These are phyloP conservation scores for Ocimum tenuiflorum DNA, from an alignment of 257 asterid genomes.

Conservation along the genomic window DNA sequence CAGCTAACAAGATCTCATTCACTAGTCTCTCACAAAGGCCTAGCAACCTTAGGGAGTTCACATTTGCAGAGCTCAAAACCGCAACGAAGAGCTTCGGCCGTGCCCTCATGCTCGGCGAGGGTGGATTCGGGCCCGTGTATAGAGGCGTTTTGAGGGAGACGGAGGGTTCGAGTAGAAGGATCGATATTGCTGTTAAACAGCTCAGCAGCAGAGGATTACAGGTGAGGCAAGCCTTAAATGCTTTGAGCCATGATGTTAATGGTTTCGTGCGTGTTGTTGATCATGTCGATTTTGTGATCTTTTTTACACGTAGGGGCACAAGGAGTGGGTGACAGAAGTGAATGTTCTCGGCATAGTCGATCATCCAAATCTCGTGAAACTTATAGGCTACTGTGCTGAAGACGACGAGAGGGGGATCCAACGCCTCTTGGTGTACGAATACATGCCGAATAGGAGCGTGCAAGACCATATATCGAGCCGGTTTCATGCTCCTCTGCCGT, in stretches of 20 bases:
- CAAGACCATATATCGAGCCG: slow-evolving; percentile 70
- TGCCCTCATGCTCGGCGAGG: slow-evolving; percentile 81
- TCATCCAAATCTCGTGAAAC: slow-evolving; percentile 76
- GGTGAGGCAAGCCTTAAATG: slow-evolving; percentile 49
- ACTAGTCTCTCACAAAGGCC: slow-evolving; percentile 43
- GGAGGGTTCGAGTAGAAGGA: slow-evolving; percentile 30
- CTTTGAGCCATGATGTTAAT: not conserved
- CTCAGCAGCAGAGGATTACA: slow-evolving; percentile 91
- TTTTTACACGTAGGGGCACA: slow-evolving; percentile 57
- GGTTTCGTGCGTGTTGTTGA: too few species aligned
- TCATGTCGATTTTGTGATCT: too few species aligned
- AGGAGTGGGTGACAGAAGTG: slow-evolving; percentile 96
- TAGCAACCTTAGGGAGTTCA: slow-evolving; percentile 51
- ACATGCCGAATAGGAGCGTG: slow-evolving; percentile 63
- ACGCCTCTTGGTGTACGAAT: slow-evolving; percentile 73
- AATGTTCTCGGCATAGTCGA: slow-evolving; percentile 78
- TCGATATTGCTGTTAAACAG: slow-evolving; percentile 79
- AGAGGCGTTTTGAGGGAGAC: slow-evolving; percentile 45
- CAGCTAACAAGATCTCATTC: slow-evolving; percentile 41
- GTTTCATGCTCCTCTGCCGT: slow-evolving; percentile 61
- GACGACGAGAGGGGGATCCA: slow-evolving; percentile 91
- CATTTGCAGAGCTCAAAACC: slow-evolving; percentile 54
- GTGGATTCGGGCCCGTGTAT: slow-evolving; percentile 82
- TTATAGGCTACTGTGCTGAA: slow-evolving; percentile 76
- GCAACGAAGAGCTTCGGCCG: slow-evolving; percentile 72